Conservation (phyloP, 352 stramenopile genomes). For the Pythium guiyangense region DNA sequence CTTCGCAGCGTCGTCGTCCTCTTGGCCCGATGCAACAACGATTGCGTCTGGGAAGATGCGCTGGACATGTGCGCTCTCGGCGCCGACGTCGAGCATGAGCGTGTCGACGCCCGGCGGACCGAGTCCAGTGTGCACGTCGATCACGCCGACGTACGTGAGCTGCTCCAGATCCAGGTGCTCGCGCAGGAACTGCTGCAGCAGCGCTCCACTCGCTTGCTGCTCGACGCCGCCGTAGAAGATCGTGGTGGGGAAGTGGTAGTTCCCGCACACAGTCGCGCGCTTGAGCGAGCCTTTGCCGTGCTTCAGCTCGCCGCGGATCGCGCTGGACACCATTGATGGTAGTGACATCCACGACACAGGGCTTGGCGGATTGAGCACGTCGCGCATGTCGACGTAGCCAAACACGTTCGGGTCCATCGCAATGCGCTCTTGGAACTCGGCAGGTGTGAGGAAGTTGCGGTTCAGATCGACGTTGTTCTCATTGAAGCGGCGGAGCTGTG, state of each 20-base stretch:
- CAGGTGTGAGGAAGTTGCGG: conserved; percentile 77
- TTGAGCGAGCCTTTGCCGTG: conserved; percentile 46
- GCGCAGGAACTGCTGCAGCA: conserved; percentile 54
- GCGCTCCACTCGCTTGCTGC: conserved; percentile 62
- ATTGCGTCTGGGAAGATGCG: conserved; percentile 13
- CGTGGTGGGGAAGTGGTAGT: conserved; percentile 84
- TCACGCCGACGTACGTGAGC: conserved; percentile 52
- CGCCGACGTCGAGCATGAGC: conserved; percentile 39
- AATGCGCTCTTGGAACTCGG: conserved; percentile 42
- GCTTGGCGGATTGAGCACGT: conserved; percentile 64
- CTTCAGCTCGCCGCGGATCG: not conserved
- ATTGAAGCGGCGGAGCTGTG: conserved; percentile 82
- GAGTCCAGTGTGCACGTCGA: conserved; percentile 94
- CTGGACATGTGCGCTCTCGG: conserved; percentile 3
- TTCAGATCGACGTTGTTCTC: conserved; percentile 95
- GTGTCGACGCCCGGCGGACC: conserved; percentile 63
- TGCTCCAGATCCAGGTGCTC: conserved; percentile 37
- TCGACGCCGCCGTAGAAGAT: conserved; percentile 86
- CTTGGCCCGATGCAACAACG: not conserved
- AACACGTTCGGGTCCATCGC: conserved; percentile 64
- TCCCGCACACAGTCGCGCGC: conserved; percentile 76
- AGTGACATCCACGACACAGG: conserved; percentile 24
- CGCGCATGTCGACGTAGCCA: no score
- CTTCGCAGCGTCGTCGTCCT: conserved; percentile 22
- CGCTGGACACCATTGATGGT: conserved; percentile 29